Conservation (phyloP, 306 rosid species). For the Canavalia ensiformis region DNA sequence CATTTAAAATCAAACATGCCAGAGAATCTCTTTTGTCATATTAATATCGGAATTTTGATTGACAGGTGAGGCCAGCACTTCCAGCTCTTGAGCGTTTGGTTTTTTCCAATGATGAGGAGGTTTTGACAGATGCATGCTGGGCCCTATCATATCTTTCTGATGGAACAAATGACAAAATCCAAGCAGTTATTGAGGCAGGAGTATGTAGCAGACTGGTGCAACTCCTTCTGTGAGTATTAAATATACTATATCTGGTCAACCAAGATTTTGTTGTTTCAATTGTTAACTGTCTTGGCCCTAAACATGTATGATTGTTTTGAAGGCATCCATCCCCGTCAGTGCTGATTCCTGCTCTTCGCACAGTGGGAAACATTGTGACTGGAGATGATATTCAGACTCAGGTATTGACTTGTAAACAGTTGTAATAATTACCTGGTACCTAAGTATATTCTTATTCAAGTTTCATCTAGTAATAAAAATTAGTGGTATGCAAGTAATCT, state of each 20-base stretch:
- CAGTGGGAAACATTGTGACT: slow-evolving; percentile 93
- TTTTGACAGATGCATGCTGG: slow-evolving; percentile 94
- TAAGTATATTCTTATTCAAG: slow-evolving; percentile 3
- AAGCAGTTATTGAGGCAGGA: slow-evolving; percentile 93
- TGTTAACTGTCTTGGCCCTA: slow-evolving; percentile 16
- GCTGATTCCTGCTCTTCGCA: slow-evolving; percentile 92
- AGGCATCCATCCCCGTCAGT: slow-evolving; percentile 94
- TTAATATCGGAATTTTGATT: slow-evolving; percentile 35
- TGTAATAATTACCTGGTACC: slow-evolving; percentile 14
- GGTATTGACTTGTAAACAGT: slow-evolving; percentile 53
- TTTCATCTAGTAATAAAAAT: not conserved
- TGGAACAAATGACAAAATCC: slow-evolving; percentile 94
- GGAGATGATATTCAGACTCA: slow-evolving; percentile 93
- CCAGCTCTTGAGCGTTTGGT: slow-evolving; percentile 91
- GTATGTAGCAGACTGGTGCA: slow-evolving; percentile 80
- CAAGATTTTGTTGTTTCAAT: not conserved
- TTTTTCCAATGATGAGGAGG: slow-evolving; percentile 92
- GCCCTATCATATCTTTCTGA: slow-evolving; percentile 92
- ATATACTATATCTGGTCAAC: not conserved
- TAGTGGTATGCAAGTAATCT: not conserved
- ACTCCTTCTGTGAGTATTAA: slow-evolving; percentile 80
- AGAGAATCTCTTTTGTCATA: not conserved
- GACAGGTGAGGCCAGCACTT: slow-evolving; percentile 90
- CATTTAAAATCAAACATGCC: not conserved
- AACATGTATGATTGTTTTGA: slow-evolving; percentile 38